Base-by-base conservation (phyloP, 139 green algal species). In the Parachlorella kessleri region DNA sequence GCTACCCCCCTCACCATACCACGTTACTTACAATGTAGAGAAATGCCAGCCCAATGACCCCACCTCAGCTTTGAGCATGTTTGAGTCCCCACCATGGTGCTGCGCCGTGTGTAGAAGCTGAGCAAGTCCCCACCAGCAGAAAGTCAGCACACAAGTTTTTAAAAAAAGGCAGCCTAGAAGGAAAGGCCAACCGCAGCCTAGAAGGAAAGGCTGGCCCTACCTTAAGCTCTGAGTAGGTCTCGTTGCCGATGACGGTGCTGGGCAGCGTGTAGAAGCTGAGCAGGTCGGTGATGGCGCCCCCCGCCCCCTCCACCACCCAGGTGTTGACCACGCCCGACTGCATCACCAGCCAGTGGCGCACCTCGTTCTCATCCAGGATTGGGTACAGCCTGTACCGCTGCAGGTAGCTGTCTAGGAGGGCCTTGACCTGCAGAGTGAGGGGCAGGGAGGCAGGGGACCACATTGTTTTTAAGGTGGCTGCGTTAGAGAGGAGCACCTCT, bases 191-290 rank as follows among this genome's bases (percentile, higher is more conserved):
- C n/a, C n/a, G n/a, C n/a, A n/a, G n/a, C n/a, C n/a, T n/a, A n/a
- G n/a, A n/a, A n/a, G n/a, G n/a, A n/a, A n/a, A n/a, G n/a, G 21
- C 48, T 8, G 23, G 26, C 4, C 36, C 23, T 48, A 81, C 75
- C 75, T 88, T 91, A 3, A 99, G 85, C 68, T 85, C 87, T 8
- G 88, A 89, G 85, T 98, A 92, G 77, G 95, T 83, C 4, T 89
- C 83, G 84, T 98, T 93, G 64, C 91, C 88, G 53, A 99, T 93
- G 54, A 99, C 90, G 26, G 83, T 92, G 42, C 88, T 95, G 26
- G 94, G 94, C 66, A 99, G 89, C 24, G 94, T 96, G 93, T 99
- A 99, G 88, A 98, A 99, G 81, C 86, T 95, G 30, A 93, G 76
- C 28, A 99, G 70, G 81, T 98, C 96, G 3, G 92, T 98, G n/a